phyloP scores from a whole-genome alignment of 768 basidiomycete species.

The Boletales sp. region DNA sequence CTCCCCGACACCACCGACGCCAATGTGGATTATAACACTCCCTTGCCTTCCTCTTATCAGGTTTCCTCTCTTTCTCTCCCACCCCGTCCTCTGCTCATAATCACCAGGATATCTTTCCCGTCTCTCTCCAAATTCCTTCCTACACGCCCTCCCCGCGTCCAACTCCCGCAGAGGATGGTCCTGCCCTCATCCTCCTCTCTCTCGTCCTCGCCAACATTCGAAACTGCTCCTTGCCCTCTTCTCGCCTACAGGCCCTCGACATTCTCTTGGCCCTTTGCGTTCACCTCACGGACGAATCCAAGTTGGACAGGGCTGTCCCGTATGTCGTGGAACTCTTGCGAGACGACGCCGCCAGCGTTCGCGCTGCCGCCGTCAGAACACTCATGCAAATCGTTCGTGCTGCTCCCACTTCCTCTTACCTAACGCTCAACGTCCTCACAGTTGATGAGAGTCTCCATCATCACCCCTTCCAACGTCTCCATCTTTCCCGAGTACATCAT shows the following conservation, averaged over 20 bases:
- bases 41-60: constrained; percentile 47
- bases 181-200: constrained; percentile 83
- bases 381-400: constrained; percentile 76
- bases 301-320: constrained; percentile 88
- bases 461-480: constrained; percentile 57
- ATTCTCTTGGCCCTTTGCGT: constrained; percentile 77
- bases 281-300: constrained; percentile 91
- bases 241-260: constrained; percentile 82
- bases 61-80: constrained; percentile 29
- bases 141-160: constrained; percentile 35
- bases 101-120: constrained; percentile 70
- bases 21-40: constrained; percentile 40
- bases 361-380: constrained; percentile 73
- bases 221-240: constrained; percentile 81
- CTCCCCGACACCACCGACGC: constrained; percentile 44
- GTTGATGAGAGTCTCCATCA: constrained; percentile 65
- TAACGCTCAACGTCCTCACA: constrained; percentile 32
- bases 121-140: constrained; percentile 68
- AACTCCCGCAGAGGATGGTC: constrained; percentile 75
- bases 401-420: constrained; percentile 7
- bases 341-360: constrained; percentile 81
- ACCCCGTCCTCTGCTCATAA: not conserved
- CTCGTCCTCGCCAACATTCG: constrained; percentile 86
- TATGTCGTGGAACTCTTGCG: constrained; percentile 86
- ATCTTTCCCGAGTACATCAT: constrained; percentile 96